phyloP scores from a whole-genome alignment of 2,329 filamentous ascomycete species.

The Dryadomyces quercus-mongolicae region DNA sequence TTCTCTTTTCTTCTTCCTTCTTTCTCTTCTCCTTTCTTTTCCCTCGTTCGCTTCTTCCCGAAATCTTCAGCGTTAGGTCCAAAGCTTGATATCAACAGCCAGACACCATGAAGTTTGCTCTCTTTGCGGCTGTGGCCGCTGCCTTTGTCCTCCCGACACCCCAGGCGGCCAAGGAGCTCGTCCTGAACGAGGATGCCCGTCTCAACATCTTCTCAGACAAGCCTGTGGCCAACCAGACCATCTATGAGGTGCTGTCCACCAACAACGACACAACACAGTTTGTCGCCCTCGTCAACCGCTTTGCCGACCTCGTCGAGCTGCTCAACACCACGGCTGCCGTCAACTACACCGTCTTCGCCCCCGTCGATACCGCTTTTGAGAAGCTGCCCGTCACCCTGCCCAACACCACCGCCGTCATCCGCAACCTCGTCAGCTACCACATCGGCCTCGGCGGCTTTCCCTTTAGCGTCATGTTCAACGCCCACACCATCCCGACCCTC shows the following conservation, averaged over 20 bases:
- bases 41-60: no score
- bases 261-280: constrained; percentile 70
- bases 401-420: constrained; percentile 52
- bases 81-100: no score
- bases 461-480: constrained; percentile 50
- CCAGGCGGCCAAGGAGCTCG: constrained; percentile 9
- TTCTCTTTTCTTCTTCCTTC: neutral
- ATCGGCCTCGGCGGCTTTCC: constrained; percentile 56
- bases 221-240: constrained; percentile 51
- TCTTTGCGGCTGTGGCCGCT: constrained; percentile 12
- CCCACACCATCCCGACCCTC: constrained; percentile 64
- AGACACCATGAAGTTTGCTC: constrained; percentile 14
- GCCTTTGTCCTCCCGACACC: constrained; percentile 14
- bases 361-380: constrained; percentile 64
- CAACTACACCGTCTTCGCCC: constrained; percentile 75
- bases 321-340: constrained; percentile 51
- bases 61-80: no score
- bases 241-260: constrained; percentile 68
- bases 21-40: neutral
- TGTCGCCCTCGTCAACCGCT: constrained; percentile 60
- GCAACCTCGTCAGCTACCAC: constrained; percentile 64
- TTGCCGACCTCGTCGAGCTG: constrained; percentile 56
- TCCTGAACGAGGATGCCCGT: constrained; percentile 7
- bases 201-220: neutral
- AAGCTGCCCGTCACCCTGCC: constrained; percentile 29